Base-by-base conservation (phyloP, 306 rosid genomes). In the Luffa aegyptiaca region DNA sequence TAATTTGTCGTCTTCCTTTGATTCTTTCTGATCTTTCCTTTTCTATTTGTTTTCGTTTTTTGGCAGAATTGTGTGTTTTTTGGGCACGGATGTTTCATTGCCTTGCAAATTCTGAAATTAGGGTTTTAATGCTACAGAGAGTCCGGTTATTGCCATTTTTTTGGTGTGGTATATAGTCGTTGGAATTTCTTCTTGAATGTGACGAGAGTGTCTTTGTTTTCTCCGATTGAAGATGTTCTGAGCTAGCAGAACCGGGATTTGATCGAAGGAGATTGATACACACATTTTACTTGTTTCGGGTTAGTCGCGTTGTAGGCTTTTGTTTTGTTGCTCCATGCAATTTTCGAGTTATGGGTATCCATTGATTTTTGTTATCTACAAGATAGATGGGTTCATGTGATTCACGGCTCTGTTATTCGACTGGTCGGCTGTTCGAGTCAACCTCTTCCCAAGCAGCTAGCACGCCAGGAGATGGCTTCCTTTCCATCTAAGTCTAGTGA, bases 301-400 rank as follows among this genome's bases (percentile, higher is more conserved):
- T 41, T 58, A 42, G 49, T 77, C 16, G 9, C 20, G 36, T 58
- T 55, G 26, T 48, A 51, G 62, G 26, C 46, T 75, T 51, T 46
- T 75, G 5, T 46, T 16, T 75, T 53, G 16, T 51, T 35, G 26
- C 46, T 9, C 6, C 18, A 51, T 36, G 64, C 79, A 59, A 45
- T 14, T 77, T 77, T 77, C 4, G 80, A 59, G 80, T 58, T 4
- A 77, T 77, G 80, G 39, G 72, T 59, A 59, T 59, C 46, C 1
- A 39, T 77, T 77, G 80, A 39, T 59, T 39, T 21, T 58, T 31
- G 80, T 45, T 20, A 12, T 77, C 33, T 44, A 59, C 35, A 41
- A 71, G 14, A 59, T 87, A 61, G 88, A 91, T 93, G 97, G 94
- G 93, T 45, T 88, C 90, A 44, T 91, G 82, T 84, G 99, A 89